Evolutionary conservation across 2,329 filamentous ascomycete genomes (phyloP), one percentile per base, ranked within the genome.

Genomic region (Chrysoporthe puriensis): DNA sequence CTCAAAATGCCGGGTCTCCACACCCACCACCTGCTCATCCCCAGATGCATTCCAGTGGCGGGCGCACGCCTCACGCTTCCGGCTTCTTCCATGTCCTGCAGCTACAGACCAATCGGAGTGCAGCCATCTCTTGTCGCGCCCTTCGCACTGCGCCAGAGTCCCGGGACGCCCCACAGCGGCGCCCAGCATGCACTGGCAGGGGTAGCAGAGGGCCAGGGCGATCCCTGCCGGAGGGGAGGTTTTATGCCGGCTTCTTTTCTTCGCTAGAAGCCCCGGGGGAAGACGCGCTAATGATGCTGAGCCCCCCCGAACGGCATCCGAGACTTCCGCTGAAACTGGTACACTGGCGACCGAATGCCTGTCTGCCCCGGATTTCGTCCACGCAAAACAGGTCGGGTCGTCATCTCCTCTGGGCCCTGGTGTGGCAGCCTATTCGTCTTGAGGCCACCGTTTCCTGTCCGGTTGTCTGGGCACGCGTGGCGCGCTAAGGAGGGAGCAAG

Each of bases 81-180:
- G 70, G 69, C 69, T 72, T 72, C 69, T 72, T 46, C 70, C 70
- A 32, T 13, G 9, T 36, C 57, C n/a, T 42, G n/a, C 5, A 26
- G 43, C 46, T 34, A 42, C 16, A 34, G 21, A 54, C 67, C 67
- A 69, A 69, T 69, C 36, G 67, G 67, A 60, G 66, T 34, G 1
- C 42, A 66, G 54, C 66, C 66, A 43, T 57, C 50, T 54, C 50
- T 14, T 16, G 21, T 14, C 46, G 34, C 42, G 40, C 59, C 48
- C 52, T 26, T 48, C 48, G 9, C 42, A 48, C 21, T 16, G 50
- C 7, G 14, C 54, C 54, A 48, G 40, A 18, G 58, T 36, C 40
- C 60, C 58, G 65, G 60, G 60, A 46, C 14, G 8, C 32, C 58
- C 40, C 66, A 52, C 63, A 66, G n/a, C 56, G 62, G 52, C 40